Conservation (phyloP, 73 alveolate genomes). For the Stentor coeruleus region DNA sequence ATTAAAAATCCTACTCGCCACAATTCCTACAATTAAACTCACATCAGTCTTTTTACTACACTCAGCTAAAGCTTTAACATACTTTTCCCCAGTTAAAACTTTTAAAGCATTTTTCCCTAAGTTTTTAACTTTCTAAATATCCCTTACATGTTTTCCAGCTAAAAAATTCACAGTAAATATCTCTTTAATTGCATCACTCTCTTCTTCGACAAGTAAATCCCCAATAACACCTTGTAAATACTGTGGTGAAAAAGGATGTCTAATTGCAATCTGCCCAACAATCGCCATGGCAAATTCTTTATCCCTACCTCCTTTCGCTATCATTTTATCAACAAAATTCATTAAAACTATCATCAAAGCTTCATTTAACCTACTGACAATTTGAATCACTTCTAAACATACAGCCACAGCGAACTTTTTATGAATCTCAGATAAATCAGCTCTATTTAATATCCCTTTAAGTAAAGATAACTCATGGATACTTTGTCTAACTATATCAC, state of each 20-base stretch:
- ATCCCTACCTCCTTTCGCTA: neutral
- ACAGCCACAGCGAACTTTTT: neutral
- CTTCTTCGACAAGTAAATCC: neutral
- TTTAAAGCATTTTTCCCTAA: neutral
- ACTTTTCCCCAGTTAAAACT: neutral
- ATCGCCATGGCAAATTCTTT: neutral
- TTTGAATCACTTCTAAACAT: neutral
- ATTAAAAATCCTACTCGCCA: neutral
- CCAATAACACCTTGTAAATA: neutral
- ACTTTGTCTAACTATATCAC: neutral
- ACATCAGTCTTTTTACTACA: neutral
- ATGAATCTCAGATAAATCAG: neutral
- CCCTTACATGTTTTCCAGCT: neutral
- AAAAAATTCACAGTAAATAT: neutral
- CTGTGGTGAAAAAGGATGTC: conserved; percentile 15
- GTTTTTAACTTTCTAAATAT: neutral
- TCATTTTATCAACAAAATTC: neutral
- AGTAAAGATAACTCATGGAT: neutral
- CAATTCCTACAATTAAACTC: neutral
- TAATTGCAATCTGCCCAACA: neutral
- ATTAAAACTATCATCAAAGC: neutral
- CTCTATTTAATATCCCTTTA: neutral
- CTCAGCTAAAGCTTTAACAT: neutral
- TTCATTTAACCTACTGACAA: neutral
- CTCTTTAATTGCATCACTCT: neutral